Evolutionary conservation across 2,329 filamentous ascomycete genomes (phyloP).

Genomic region (Fusarium coicis): DNA sequence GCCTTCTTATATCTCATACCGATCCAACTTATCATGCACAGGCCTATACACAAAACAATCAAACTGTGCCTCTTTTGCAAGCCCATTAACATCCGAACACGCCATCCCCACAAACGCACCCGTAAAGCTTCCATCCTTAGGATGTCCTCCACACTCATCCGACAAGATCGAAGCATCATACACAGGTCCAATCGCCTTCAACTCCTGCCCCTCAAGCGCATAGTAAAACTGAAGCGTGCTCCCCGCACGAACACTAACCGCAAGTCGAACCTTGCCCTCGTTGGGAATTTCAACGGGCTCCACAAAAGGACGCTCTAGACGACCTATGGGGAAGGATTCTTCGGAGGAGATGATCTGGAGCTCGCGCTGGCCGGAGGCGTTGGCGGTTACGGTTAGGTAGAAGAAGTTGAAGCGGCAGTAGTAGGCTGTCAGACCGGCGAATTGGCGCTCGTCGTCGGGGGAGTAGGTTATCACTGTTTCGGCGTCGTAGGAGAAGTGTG

Average conservation of each 20-base stretch:
- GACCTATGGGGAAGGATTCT: slow-evolving; percentile 64
- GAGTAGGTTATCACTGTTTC: slow-evolving; percentile 65
- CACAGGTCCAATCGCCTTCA: slow-evolving; percentile 64
- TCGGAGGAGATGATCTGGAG: slow-evolving; percentile 67
- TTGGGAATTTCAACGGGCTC: slow-evolving; percentile 61
- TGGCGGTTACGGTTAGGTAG: slow-evolving; percentile 68
- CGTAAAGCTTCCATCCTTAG: slow-evolving; percentile 71
- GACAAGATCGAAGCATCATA: slow-evolving; percentile 69
- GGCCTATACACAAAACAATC: slow-evolving; percentile 65
- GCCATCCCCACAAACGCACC: slow-evolving; percentile 69
- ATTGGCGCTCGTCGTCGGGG: slow-evolving; percentile 68
- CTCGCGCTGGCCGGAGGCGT: slow-evolving; percentile 66
- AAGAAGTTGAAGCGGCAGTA: slow-evolving; percentile 74
- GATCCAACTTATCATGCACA: slow-evolving; percentile 57
- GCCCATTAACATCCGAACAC: slow-evolving; percentile 66
- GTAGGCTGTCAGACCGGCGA: slow-evolving; percentile 70
- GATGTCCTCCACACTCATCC: slow-evolving; percentile 72
- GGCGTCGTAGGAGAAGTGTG: slow-evolving; percentile 70
- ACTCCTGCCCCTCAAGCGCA: slow-evolving; percentile 56
- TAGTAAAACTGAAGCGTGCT: slow-evolving; percentile 66
- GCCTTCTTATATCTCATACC: slow-evolving; percentile 49
- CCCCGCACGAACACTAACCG: slow-evolving; percentile 60
- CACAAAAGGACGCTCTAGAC: slow-evolving; percentile 56
- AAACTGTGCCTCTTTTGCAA: slow-evolving; percentile 58
- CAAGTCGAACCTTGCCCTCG: slow-evolving; percentile 65